These are phyloP conservation scores for Arthrobotrys conoides DNA, from an alignment of 2,329 filamentous ascomycete species.

Conservation along the genomic window DNA sequence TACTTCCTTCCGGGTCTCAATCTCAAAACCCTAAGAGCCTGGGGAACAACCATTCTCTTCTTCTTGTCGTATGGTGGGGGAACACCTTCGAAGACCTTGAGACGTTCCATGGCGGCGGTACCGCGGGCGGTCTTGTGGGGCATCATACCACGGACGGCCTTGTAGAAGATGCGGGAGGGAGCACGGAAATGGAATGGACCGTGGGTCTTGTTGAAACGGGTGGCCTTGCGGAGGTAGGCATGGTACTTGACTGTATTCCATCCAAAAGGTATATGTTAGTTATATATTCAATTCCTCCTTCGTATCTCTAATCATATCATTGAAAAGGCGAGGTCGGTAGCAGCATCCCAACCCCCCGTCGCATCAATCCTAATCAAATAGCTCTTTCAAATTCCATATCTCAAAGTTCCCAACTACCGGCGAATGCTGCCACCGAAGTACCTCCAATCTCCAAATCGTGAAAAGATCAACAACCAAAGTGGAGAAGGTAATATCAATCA, in stretches of 20 bases:
- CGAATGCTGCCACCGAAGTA: neutral
- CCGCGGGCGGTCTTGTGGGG: constrained; percentile 99
- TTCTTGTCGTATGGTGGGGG: constrained; percentile 99
- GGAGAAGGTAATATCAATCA: constrained; percentile 68
- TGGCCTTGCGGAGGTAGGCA: constrained; percentile 99
- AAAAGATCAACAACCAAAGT: neutral
- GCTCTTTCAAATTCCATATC: neutral
- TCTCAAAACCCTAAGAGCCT: constrained; percentile 95
- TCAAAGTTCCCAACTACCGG: neutral
- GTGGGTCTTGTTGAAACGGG: constrained; percentile 98
- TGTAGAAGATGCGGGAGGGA: constrained; percentile 99
- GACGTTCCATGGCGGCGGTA: constrained; percentile 94
- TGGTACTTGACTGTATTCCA: constrained; percentile 93
- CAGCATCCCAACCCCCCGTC: neutral
- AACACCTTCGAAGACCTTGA: constrained; percentile 99
- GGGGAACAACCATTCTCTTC: constrained; percentile 99
- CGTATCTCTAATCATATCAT: neutral
- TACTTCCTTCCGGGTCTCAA: constrained; percentile 99
- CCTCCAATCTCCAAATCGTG: neutral
- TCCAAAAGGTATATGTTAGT: neutral
- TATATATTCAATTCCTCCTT: neutral
- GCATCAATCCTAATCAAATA: neutral
- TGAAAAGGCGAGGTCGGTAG: neutral
- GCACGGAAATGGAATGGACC: constrained; percentile 99
- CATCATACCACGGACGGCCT: constrained; percentile 99